Evolutionary conservation across 148 eudicot genomes (phyloP).

Genomic region (Camellia sinensis): DNA sequence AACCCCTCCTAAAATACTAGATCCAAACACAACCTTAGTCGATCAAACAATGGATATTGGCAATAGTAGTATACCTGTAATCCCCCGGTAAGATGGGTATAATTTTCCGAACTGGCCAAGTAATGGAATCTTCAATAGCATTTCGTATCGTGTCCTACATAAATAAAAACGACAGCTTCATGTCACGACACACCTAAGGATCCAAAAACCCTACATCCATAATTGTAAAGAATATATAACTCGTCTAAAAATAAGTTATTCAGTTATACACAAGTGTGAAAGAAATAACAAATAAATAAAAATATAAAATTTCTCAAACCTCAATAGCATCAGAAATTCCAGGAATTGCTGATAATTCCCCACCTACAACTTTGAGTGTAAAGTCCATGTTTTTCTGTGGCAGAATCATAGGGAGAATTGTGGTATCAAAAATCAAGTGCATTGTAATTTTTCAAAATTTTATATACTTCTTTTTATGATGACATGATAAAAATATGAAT

Average conservation of each 20-base stretch:
- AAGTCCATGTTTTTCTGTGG: conserved; percentile 76
- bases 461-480: not conserved
- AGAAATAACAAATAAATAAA: not conserved
- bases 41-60: conserved; percentile 1
- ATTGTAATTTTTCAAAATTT: too few species aligned
- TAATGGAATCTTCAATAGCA: conserved; percentile 88
- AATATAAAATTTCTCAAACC: conserved; percentile 30
- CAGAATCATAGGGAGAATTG: not conserved
- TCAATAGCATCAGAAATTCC: conserved; percentile 83
- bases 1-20: too few species aligned
- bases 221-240: not conserved
- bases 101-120: conserved; percentile 85
- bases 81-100: conserved; percentile 86
- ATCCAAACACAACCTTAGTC: not conserved
- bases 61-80: conserved; percentile 46
- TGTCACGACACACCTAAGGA: not conserved
- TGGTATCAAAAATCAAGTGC: not conserved
- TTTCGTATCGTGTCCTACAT: conserved; percentile 73
- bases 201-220: too few species aligned
- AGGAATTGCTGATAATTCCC: conserved; percentile 75
- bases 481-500: not conserved
- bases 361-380: conserved; percentile 76
- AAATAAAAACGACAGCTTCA: not conserved
- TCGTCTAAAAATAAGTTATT: not conserved
- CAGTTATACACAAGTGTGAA: not conserved